These are phyloP conservation scores for Epichloe sibirici DNA, from an alignment of 2,329 filamentous ascomycete species.

Conservation along the genomic window DNA sequence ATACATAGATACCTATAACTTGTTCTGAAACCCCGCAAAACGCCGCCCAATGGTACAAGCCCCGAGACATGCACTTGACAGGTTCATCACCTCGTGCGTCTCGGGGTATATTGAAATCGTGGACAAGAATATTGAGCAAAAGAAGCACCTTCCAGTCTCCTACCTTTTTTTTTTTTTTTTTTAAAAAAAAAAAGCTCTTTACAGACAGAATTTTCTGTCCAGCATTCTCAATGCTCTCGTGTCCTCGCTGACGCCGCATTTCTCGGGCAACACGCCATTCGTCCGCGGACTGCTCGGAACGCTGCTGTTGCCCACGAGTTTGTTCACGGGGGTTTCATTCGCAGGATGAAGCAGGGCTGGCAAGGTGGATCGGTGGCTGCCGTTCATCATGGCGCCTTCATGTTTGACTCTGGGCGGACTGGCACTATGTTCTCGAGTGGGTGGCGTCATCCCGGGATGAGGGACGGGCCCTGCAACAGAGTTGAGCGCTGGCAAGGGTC, in stretches of 20 bases:
- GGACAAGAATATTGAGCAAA: neutral
- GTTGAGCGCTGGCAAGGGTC: constrained; percentile 31
- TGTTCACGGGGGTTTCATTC: constrained; percentile 34
- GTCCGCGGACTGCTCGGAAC: constrained; percentile 28
- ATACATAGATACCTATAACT: too few species aligned
- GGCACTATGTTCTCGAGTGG: constrained; percentile 32
- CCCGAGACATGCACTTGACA: neutral
- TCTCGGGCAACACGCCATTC: constrained; percentile 16
- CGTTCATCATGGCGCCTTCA: constrained; percentile 17
- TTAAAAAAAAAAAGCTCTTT: neutral
- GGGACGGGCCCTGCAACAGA: constrained; percentile 11
- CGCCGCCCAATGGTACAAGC: neutral
- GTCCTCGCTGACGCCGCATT: constrained; percentile 46
- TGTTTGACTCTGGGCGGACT: constrained; percentile 34
- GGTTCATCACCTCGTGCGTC: neutral
- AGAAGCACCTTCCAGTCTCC: neutral
- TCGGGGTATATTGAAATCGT: neutral
- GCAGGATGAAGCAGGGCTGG: constrained; percentile 40
- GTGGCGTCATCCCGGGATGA: constrained; percentile 25
- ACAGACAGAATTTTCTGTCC: constrained; percentile 40
- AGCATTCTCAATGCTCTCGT: constrained; percentile 53
- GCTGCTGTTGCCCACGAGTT: constrained; percentile 28
- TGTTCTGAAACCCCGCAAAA: neutral
- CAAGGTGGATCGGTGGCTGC: constrained; percentile 30
- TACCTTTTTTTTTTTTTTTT: neutral